Evolutionary conservation across 2,329 filamentous ascomycete species (phyloP).

Genomic region (Penicillium sp.): DNA sequence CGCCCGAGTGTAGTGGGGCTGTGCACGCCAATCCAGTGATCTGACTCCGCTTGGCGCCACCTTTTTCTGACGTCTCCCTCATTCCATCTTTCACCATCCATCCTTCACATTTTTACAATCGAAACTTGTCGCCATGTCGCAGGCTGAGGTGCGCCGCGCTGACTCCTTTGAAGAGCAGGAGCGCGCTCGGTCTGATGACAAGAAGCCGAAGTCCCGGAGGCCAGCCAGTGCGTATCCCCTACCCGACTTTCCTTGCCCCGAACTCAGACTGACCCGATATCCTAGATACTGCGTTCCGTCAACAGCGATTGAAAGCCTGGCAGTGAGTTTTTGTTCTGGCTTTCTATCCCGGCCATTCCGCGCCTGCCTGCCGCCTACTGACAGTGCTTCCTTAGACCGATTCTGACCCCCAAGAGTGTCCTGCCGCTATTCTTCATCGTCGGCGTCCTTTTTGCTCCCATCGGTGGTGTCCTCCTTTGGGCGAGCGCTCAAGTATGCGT

Average conservation of each 20-base stretch:
- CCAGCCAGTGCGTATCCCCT: constrained; percentile 65
- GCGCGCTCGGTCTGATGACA: constrained; percentile 48
- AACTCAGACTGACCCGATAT: constrained; percentile 11
- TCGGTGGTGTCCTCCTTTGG: constrained; percentile 80
- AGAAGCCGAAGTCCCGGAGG: constrained; percentile 84
- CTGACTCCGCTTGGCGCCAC: constrained; percentile 22
- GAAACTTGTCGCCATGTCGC: constrained; percentile 38
- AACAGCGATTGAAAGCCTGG: constrained; percentile 97
- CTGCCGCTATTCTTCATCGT: constrained; percentile 86
- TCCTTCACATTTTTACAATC: constrained; percentile 3
- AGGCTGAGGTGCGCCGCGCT: constrained; percentile 36
- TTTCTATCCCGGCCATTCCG: background rate
- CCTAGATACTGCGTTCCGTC: constrained; percentile 88
- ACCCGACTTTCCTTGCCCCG: background rate
- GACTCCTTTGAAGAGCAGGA: constrained; percentile 45
- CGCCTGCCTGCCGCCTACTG: constrained; percentile 5
- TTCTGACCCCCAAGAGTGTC: constrained; percentile 90
- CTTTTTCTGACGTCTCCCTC: constrained; percentile 25
- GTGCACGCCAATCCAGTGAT: constrained; percentile 12
- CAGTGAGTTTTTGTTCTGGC: constrained; percentile 73
- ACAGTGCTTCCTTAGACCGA: constrained; percentile 59
- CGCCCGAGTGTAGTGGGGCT: constrained; percentile 4
- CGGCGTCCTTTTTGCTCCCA: constrained; percentile 86
- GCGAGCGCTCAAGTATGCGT: constrained; percentile 68
- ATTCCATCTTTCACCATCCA: constrained; percentile 1